Base-by-base conservation (phyloP, 495 filamentous ascomycete genomes). In the Gamarada debralockiae region DNA sequence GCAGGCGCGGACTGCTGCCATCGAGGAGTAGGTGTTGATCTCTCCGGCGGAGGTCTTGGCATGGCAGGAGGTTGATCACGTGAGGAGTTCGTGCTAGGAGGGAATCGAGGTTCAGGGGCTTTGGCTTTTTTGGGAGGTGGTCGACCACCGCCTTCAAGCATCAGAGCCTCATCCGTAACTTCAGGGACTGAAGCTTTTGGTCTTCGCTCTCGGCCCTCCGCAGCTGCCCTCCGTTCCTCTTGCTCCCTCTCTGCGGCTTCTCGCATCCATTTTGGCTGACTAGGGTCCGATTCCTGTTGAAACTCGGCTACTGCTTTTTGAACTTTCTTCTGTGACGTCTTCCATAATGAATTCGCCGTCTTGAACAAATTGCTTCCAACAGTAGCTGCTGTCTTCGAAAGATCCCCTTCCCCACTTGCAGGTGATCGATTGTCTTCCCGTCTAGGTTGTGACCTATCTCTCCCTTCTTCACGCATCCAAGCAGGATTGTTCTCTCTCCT, bases 211-310 rank as follows among this genome's bases (percentile, higher is more conserved):
- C 52, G 41, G 12, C 42, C 40, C 48, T 62, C 41, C 46, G 59
- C 23, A 50, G 46, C 3, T 17, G 48, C 20, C 25, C 50, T n/a
- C 45, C 46, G 27, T 43, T 65, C 56, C 52, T 58, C 49, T 8
- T 53, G 49, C 42, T 59, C 60, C 18, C 50, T 22, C 33, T 60
- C 61, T 18, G 52, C 57, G 47, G 59, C 45, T 23, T 54, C 53
- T 59, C 82, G 80, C 92, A 98, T 95, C 93, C 93, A 98, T 59
- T 89, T 92, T 1, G 93, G 93, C 63, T 96, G 89, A 62, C 65
- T 89, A 1, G 88, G 74, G 64, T 96, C 93, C 23, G 82, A 63
- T 8, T 81, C 78, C 41, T 78, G 74, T 44, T 96, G 92, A 56
- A 97, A 86, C 17, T 98, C 93, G 14, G 89, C 81, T 13, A 98